Conservation (phyloP, 2,329 filamentous ascomycete genomes). For the Penicillium sp. region DNA sequence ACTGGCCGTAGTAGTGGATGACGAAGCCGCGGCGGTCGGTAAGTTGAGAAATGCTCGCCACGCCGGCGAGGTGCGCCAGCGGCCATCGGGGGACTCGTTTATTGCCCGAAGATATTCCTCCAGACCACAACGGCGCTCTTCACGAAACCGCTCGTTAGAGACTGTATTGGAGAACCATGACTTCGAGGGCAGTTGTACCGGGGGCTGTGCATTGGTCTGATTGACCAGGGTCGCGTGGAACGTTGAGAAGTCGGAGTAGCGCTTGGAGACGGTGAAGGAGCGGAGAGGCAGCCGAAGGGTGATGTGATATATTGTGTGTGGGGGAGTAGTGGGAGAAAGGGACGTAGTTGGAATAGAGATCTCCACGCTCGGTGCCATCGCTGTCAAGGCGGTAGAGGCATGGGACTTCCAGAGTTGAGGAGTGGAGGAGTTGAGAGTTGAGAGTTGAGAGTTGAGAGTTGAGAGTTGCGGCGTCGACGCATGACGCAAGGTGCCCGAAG, state of each 20-base stretch:
- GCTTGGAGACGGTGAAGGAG: conserved; percentile 58
- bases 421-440: conserved; percentile 1
- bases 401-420: conserved; percentile 1
- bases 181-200: conserved; percentile 56
- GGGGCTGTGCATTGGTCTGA: conserved; percentile 53
- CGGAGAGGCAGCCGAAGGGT: conserved; percentile 60
- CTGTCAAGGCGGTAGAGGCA: conserved; percentile 5
- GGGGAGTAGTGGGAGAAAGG: conserved; percentile 48
- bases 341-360: conserved; percentile 52
- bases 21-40: conserved; percentile 41
- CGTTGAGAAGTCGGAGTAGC: conserved; percentile 61
- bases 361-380: conserved; percentile 45
- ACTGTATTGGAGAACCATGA: conserved; percentile 60
- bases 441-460: conserved; percentile 5
- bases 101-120: conserved; percentile 60
- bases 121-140: conserved; percentile 55
- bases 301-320: conserved; percentile 62
- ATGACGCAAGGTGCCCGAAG: conserved; percentile 19
- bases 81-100: conserved; percentile 53
- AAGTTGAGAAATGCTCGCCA: conserved; percentile 61
- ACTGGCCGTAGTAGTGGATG: conserved; percentile 24
- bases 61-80: conserved; percentile 57
- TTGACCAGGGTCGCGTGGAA: conserved; percentile 54
- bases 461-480: conserved; percentile 2
- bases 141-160: conserved; percentile 55